Evolutionary conservation across 148 eudicot species (phyloP), one percentile per base, ranked within the genome.

Genomic region (Diospyros kaki): DNA sequence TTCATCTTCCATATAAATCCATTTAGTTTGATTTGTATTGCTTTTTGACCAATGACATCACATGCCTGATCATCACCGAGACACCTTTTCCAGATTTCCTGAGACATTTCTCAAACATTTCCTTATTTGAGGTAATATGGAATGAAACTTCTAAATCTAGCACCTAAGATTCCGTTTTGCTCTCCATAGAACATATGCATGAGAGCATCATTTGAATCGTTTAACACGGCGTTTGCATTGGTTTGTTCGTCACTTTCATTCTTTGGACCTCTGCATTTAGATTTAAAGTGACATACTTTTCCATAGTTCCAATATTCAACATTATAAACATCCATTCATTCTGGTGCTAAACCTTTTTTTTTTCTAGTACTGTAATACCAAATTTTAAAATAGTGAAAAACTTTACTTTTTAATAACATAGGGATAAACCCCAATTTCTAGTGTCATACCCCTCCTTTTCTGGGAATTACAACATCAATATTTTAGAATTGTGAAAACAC

Each of bases 61-160:
- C 69, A 66, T 15, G 69, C 51, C 0, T 66, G 69, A 43, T 66
- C 69, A 66, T 66, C 69, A 12, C 53, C 69, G 14, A 66, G 52
- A 66, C 1, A 66, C 69, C 8, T 66, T 13, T 66, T n/a, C 50
- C 7, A 10, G 28, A 11, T 66, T 45, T 9, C n/a, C 53, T 10
- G 51, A 28, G 0, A 40, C 69, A 66, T 66, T 9, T 66, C 10
- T 66, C 8, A 13, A 66, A 41, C 18, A 66, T 6, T 12, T 44
- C 42, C 44, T 12, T 41, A 9, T 66, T 15, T 51, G 53, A 66
- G 44, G 52, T 66, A 43, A 51, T 18, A 66, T 66, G 50, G 53
- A 66, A 43, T 9, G 50, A 66, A 42, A 18, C 50, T 66, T 51
- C 53, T 42, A 14, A 43, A 51, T 66, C 69, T 66, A 66, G 13